Evolutionary conservation across 768 basidiomycete species (phyloP), one percentile per base, ranked within the genome.

Genomic region (Termitomyces sp.): DNA sequence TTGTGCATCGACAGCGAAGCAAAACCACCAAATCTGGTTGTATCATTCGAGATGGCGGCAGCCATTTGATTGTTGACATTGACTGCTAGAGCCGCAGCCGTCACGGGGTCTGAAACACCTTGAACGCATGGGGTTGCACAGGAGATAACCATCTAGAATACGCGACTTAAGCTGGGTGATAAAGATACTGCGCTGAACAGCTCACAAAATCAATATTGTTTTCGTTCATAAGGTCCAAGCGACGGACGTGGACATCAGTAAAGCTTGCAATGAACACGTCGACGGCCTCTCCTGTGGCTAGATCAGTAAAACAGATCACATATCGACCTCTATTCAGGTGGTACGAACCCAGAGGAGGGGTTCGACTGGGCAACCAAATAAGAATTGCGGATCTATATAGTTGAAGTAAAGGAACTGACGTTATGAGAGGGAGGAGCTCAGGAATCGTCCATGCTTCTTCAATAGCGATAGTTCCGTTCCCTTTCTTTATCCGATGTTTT

Each of bases 1-100:
- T 79, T 74, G 46, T 79, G 76, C 78, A 79, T 79, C 3, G 77
- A 66, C 8, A 79, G 55, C 4, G 77, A 63, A 8, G 76, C 78
- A 58, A 79, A 79, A 6, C 65, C 77, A 8, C 76, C 76, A 46
- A 79, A 79, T 4, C 77, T 69, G 22, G 65, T 65, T 0, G 76
- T 76, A 42, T 74, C 73, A 44, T 77, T 79, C 8, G 74, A 56
- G 27, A 79, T 79, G 2, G 62, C 59, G 12, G 66, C 67, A 18
- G 75, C 75, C 7, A 79, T 64, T 39, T 68, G 62, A 54, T 79
- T 67, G 54, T 79, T 77, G 6, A 74, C 68, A 3, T 58, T 64
- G 12, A 70, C 59, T 2, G 78, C 76, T 64, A 74, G 63, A 22
- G 62, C 66, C 20, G 68, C 74, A 18, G 74, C 76, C 1, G 58